Evolutionary conservation across 306 rosid species (phyloP).

Genomic region (Inga oerstediana): DNA sequence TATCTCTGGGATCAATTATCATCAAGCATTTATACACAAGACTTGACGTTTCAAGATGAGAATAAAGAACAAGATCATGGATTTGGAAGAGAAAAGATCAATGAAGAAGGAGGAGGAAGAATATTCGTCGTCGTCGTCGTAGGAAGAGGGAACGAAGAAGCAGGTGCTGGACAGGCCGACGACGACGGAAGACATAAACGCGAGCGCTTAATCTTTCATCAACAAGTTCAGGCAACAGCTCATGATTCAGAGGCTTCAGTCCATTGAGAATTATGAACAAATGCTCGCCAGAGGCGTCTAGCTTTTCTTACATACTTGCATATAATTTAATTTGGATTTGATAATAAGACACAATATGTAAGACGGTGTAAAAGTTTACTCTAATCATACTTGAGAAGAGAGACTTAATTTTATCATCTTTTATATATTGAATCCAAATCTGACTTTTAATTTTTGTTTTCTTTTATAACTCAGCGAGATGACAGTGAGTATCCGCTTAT

Average conservation of each 20-base stretch:
- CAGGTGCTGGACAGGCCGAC: conserved; percentile 55
- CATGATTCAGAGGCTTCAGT: conserved; percentile 79
- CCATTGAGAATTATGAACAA: conserved; percentile 78
- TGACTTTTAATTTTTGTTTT: neutral
- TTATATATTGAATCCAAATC: neutral
- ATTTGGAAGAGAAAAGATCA: neutral
- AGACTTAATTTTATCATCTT: too few species aligned
- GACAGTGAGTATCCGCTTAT: neutral
- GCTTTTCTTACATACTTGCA: neutral
- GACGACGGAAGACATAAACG: conserved; percentile 60
- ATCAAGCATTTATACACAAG: neutral
- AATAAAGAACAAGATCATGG: neutral
- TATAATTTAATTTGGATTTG: neutral
- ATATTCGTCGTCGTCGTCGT: neutral
- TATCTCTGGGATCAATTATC: neutral
- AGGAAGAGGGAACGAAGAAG: neutral
- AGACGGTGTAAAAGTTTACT: too few species aligned
- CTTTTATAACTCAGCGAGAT: neutral
- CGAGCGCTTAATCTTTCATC: conserved; percentile 88
- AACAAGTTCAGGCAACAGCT: conserved; percentile 81
- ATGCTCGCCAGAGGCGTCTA: conserved; percentile 72
- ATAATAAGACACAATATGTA: too few species aligned
- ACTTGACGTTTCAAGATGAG: neutral
- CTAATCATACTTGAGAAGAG: too few species aligned
- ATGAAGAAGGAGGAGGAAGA: neutral